Conservation (phyloP, 2,329 filamentous ascomycete species). For the Calonectria hawksworthii region DNA sequence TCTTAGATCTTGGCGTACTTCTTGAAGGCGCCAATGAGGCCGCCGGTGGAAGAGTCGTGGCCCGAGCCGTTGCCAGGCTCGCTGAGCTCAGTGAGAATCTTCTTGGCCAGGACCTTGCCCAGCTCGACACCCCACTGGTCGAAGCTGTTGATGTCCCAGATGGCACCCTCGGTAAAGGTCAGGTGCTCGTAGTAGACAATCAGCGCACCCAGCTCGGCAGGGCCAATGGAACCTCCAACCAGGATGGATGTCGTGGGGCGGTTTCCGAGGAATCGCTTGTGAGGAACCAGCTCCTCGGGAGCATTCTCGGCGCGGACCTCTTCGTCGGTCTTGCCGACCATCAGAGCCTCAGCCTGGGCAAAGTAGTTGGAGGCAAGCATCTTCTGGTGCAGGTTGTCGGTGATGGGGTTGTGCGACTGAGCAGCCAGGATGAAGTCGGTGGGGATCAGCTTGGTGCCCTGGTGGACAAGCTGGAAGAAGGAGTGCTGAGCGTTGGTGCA, state of each 20-base stretch:
- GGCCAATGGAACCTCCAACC: conserved; percentile 90
- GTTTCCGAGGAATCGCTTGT: conserved; percentile 99
- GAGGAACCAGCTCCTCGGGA: conserved; percentile 83
- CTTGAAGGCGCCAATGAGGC: conserved; percentile 94
- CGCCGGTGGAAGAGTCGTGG: conserved; percentile 91
- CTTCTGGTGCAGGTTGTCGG: conserved; percentile 94
- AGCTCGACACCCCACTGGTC: conserved; percentile 99
- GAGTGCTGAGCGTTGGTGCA: conserved; percentile 99
- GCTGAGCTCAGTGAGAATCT: conserved; percentile 89
- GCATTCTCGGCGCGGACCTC: conserved; percentile 83
- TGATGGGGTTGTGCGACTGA: conserved; percentile 95
- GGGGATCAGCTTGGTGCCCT: conserved; percentile 98
- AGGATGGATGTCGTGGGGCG: conserved; percentile 96
- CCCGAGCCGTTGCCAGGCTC: conserved; percentile 76
- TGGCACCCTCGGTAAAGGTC: conserved; percentile 95
- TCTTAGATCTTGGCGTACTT: conserved; percentile 69
- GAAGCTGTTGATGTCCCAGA: conserved; percentile 99
- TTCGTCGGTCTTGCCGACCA: conserved; percentile 90
- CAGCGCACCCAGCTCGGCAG: conserved; percentile 90
- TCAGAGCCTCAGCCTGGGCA: conserved; percentile 88
- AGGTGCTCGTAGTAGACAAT: conserved; percentile 99
- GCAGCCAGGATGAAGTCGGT: conserved; percentile 98
- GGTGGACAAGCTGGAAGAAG: conserved; percentile 99
- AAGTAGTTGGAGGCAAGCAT: conserved; percentile 96
- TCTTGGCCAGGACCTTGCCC: conserved; percentile 96